phyloP scores from a whole-genome alignment of 768 basidiomycete genomes.

The Boletus tylopilopsis region DNA sequence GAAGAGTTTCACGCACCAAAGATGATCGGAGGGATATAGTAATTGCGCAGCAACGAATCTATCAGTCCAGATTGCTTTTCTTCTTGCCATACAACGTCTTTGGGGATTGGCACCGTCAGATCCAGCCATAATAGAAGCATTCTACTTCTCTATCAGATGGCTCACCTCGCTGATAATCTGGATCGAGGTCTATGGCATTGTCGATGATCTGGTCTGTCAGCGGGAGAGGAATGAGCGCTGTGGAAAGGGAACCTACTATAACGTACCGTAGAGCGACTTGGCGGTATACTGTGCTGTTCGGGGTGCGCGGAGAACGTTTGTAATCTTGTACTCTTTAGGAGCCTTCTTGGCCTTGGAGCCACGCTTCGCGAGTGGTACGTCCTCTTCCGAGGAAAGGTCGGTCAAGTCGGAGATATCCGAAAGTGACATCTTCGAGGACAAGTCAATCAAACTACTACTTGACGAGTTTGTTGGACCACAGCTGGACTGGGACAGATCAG shows the following conservation, averaged over 20 bases:
- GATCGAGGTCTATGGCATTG: slow-evolving; percentile 50
- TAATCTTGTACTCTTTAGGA: slow-evolving; percentile 29
- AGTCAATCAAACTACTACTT: not conserved
- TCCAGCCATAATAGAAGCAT: not conserved
- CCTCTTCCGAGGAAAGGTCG: slow-evolving; percentile 42
- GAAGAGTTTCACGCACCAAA: slow-evolving; percentile 43
- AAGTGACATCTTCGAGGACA: slow-evolving; percentile 27
- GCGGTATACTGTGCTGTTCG: slow-evolving; percentile 40
- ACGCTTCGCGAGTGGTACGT: slow-evolving; percentile 27
- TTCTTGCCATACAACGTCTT: slow-evolving; percentile 65
- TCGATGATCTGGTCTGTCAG: slow-evolving; percentile 45
- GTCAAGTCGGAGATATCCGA: slow-evolving; percentile 47
- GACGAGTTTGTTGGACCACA: not conserved
- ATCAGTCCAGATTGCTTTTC: slow-evolving; percentile 57
- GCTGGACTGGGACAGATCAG: not conserved
- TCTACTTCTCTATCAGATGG: not conserved
- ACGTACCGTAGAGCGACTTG: slow-evolving; percentile 42
- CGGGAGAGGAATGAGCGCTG: not conserved
- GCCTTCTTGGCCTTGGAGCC: slow-evolving; percentile 22
- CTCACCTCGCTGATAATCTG: slow-evolving; percentile 64
- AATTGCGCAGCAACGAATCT: slow-evolving; percentile 62
- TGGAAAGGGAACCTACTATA: not conserved
- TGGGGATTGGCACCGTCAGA: not conserved
- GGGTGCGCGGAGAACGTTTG: slow-evolving; percentile 34
- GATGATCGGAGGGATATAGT: slow-evolving; percentile 64